Base-by-base conservation (phyloP, 495 filamentous ascomycete species). In the Halenospora varia region DNA sequence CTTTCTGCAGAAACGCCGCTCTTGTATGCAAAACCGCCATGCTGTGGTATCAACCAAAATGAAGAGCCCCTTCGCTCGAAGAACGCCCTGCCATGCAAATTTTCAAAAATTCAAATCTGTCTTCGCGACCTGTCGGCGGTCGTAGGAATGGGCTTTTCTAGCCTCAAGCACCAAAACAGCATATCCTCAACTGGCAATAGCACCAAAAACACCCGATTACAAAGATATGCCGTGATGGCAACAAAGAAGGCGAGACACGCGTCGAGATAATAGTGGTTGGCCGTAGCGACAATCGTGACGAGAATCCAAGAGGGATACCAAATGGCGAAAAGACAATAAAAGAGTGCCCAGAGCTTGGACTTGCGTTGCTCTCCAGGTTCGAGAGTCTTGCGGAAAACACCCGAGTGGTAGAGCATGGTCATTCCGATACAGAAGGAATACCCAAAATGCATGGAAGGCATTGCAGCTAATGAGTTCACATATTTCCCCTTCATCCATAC, bases 211-310 rank as follows among this genome's bases (percentile, higher is more conserved):
- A 86, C 59, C 19, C 72, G 57, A 59, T 86, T 87, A 18, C 73
- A 71, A 22, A 76, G 48, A 62, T 70, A 76, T 15, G 78, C 74
- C 13, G 76, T 70, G n/a, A 78, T 61, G 4, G 75, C 75, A 25
- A 81, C 73, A 51, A 79, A 70, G 18, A 68, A 63, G 4, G 80
- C 81, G n/a, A 78, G 70, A 17, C 76, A 66, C 0, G 82, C 83
- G 65, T 86, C 84, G 35, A 87, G 70, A 68, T 78, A 83, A 62
- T 83, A 87, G 66, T 86, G 84, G 59, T 88, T 87, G 11, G 84
- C 84, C 4, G 84, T 88, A 10, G 82, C 82, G 15, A 88, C 72
- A 48, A 87, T 86, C 11, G 83, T 80, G 48, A 75, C 73, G 15
- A 88, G 74, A 35, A 88, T 80, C 41, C 82, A 73, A 8, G 70